Percentiles rank a stretch among this genome's conserved stretches.
These are phyloP conservation scores for Nidularia pulvinata DNA, from an alignment of 768 basidiomycete genomes.

Conservation along the genomic window DNA sequence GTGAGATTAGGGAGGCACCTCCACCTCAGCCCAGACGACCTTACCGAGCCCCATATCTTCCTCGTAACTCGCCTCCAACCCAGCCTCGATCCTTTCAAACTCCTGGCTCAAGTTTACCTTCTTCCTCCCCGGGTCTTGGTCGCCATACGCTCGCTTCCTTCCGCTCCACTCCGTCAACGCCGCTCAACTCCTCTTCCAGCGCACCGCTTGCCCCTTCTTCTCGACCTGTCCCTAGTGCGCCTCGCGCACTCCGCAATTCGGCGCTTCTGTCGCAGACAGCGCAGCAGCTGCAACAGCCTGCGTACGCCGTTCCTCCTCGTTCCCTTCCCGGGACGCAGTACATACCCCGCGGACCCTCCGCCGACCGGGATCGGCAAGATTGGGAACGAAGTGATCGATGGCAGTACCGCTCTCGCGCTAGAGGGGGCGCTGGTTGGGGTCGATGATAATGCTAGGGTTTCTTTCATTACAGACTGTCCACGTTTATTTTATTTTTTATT, in stretches of 20 bases:
- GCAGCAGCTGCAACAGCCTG: not conserved
- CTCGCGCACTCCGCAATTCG: not conserved
- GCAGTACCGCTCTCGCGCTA: not conserved
- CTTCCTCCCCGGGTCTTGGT: not conserved
- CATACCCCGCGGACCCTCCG: constrained; percentile 49
- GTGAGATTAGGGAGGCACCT: not conserved
- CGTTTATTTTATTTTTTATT: too few species aligned
- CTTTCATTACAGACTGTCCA: too few species aligned
- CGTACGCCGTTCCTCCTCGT: constrained; percentile 4
- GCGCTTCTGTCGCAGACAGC: constrained; percentile 1
- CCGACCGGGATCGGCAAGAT: constrained; percentile 47
- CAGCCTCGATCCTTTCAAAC: not conserved
- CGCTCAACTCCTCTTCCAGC: too few species aligned
- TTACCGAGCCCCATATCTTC: not conserved
- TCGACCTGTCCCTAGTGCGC: not conserved
- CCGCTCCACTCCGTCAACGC: too few species aligned
- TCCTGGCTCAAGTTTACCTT: not conserved
- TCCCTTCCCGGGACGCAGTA: constrained; percentile 25
- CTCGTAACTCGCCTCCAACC: not conserved
- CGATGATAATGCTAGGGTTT: not conserved
- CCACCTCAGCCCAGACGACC: not conserved
- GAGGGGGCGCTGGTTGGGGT: not conserved
- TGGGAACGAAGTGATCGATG: constrained; percentile 38
- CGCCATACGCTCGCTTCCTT: not conserved
- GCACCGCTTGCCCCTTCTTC: too few species aligned